Evolutionary conservation across 2,329 filamentous ascomycete species (phyloP), one percentile per base, ranked within the genome.

Genomic region (Diaporthe velutina): DNA sequence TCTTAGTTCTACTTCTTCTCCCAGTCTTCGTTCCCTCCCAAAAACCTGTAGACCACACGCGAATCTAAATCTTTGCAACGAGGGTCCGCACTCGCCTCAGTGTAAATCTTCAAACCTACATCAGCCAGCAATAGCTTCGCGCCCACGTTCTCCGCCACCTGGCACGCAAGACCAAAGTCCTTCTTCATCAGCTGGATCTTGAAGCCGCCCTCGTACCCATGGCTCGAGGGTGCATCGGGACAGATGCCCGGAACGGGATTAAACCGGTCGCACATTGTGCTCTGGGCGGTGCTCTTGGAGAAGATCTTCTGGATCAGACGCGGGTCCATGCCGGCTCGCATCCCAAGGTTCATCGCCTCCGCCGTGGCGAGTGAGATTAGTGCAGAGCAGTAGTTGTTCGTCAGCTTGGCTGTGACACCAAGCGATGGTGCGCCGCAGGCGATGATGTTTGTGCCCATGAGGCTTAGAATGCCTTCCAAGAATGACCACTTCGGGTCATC

Each of bases 341-440:
- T 92, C 0, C 89, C 90, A 80, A 92, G 89, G 74, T 91, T 87
- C 83, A 92, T 88, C 1, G 89, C 89, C 79, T 92, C 90, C 0
- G 88, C 85, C 57, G 84, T 86, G 0, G 89, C 90, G 71, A 92
- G 90, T 8, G 89, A 87, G 74, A 92, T 91, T 30, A 91, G 82
- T 1, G 88, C 89, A 0, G 87, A 90, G 66, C 88, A 85, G 79
- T 92, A 92, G 78, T 92, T 92, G 79, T 92, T 92, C 72, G 86
- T 90, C 8, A 92, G 81, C 80, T 92, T 92, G 0, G 90, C 89
- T 0, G 88, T 87, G 4, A 92, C 85, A 0, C 90, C 90, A 0
- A 91, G 83, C 0, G 87, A 87, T 0, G 88, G 85, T 0, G 86
- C 88, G 4, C 90, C 90, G 77, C 90, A 92, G 6, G 88, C 83